Evolutionary conservation across 129 eudicot genomes (phyloP), one percentile per base, ranked within the genome.

Genomic region (Logfia minima): DNA sequence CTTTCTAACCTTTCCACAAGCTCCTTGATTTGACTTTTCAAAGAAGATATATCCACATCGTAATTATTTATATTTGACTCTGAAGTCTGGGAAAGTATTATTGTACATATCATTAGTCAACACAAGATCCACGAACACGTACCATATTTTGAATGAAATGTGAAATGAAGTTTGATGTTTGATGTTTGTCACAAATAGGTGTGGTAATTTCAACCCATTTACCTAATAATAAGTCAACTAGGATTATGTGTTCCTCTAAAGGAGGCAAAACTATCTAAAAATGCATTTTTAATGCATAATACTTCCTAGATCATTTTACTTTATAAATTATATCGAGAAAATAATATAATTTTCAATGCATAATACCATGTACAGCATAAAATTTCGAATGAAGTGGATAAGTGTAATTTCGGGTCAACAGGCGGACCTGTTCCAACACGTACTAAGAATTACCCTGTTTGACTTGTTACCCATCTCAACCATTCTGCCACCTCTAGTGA

Each of bases 31-130:
- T 68, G 55, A 9, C 29, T 37, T 68, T 11, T 68, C 55, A 68
- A 37, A 7, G 52, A 37, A 68, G 28, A 68, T 8, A 68, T 37
- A 18, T 68, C 51, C 8, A 14, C 21, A 68, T 32, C 53, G 3
- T 68, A 68, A 68, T 37, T 35, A 48, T 18, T 22, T 37, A 68
- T n/a, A 55, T 68, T 68, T 19, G 53, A 68, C 72, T 68, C 72
- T 5, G 99, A 95, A 79, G 90, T 86, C 99, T 66, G 45, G 18
- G 48, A 16, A 66, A 8, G 37, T 6, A 67, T 16, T 17, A 32
- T 67, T 6, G 23, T 8, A 67, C 6, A 18, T 4, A 35, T 67
- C 71, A 64, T 29, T 31, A 35, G 71, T 31, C 24, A 35, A 8
- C 35, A 41, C 71, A 32, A 34, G 17, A 62, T 62, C 37, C 32